Percentiles rank a stretch among this genome's conserved stretches.
Evolutionary conservation across 495 filamentous ascomycete genomes (phyloP).

Genomic region (Cairneyella variabilis): DNA sequence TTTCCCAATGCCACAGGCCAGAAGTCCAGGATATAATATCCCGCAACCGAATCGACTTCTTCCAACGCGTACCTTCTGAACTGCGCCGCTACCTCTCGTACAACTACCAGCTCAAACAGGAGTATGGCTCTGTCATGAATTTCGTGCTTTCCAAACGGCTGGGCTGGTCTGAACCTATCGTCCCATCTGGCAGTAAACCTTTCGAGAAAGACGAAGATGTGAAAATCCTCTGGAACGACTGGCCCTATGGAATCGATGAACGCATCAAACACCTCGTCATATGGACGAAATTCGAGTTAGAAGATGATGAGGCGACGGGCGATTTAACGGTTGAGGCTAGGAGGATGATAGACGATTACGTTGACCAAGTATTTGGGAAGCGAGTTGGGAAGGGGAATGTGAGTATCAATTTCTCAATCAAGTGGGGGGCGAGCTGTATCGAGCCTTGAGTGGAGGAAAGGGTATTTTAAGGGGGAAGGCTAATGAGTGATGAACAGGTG

Average conservation of each 20-base stretch:
- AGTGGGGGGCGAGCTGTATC: not conserved
- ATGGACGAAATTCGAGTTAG: slow-evolving; percentile 81
- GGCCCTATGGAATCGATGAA: slow-evolving; percentile 79
- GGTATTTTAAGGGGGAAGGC: not conserved
- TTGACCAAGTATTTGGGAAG: slow-evolving; percentile 56
- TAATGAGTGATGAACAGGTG: slow-evolving; percentile 43
- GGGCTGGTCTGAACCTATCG: slow-evolving; percentile 49
- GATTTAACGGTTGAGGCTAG: slow-evolving; percentile 62
- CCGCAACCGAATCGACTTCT: slow-evolving; percentile 65
- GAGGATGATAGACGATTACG: slow-evolving; percentile 62
- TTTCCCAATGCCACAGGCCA: slow-evolving; percentile 13
- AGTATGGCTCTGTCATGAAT: slow-evolving; percentile 69
- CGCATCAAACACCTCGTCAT: slow-evolving; percentile 79
- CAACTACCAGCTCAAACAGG: slow-evolving; percentile 52
- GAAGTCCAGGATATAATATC: slow-evolving; percentile 55
- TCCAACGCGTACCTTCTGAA: slow-evolving; percentile 70
- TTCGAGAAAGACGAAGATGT: slow-evolving; percentile 55
- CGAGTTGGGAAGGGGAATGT: slow-evolving; percentile 39
- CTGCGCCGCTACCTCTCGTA: slow-evolving; percentile 69
- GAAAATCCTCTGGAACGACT: slow-evolving; percentile 81
- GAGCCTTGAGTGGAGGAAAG: not conserved
- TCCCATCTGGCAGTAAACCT: slow-evolving; percentile 31
- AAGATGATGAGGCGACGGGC: slow-evolving; percentile 59
- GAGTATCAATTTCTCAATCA: slow-evolving; percentile 18
- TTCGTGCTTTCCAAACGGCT: slow-evolving; percentile 67